phyloP scores from a whole-genome alignment of 2,329 filamentous ascomycete species.

The Periconia sp. region DNA sequence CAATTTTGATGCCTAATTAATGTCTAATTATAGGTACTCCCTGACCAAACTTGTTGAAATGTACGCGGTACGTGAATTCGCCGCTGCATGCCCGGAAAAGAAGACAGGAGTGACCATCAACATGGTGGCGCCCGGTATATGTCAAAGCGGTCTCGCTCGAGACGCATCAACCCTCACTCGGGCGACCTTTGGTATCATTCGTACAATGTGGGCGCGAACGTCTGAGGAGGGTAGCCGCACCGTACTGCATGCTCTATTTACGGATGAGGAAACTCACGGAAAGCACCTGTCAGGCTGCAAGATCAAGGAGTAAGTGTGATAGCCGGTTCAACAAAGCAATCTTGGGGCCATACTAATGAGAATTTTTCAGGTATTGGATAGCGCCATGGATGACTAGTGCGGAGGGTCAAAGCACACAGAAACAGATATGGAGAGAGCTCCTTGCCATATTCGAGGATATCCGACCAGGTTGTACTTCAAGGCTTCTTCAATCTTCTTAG shows the following conservation, averaged over 20 bases:
- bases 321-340: not conserved
- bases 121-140: conserved; percentile 35
- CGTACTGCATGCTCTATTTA: conserved; percentile 42
- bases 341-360: not conserved
- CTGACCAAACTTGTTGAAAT: conserved; percentile 14
- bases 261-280: conserved; percentile 43
- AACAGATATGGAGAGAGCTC: conserved; percentile 18
- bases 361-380: conserved; percentile 10
- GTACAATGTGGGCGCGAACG: conserved; percentile 33
- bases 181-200: conserved; percentile 13
- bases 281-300: conserved; percentile 44
- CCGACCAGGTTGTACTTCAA: conserved; percentile 4
- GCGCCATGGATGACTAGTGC: conserved; percentile 11
- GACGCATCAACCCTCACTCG: conserved; percentile 8
- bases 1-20: not conserved
- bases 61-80: conserved; percentile 12
- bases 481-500: not conserved
- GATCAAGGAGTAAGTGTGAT: conserved; percentile 24
- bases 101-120: conserved; percentile 36
- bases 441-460: conserved; percentile 7
- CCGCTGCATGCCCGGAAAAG: conserved; percentile 11
- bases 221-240: conserved; percentile 49
- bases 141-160: conserved; percentile 16
- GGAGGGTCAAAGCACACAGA: conserved; percentile 9
- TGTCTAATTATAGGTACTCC: conserved; percentile 10